Evolutionary conservation across 2,329 filamentous ascomycete genomes (phyloP).

Genomic region (Diaporthe sp.): DNA sequence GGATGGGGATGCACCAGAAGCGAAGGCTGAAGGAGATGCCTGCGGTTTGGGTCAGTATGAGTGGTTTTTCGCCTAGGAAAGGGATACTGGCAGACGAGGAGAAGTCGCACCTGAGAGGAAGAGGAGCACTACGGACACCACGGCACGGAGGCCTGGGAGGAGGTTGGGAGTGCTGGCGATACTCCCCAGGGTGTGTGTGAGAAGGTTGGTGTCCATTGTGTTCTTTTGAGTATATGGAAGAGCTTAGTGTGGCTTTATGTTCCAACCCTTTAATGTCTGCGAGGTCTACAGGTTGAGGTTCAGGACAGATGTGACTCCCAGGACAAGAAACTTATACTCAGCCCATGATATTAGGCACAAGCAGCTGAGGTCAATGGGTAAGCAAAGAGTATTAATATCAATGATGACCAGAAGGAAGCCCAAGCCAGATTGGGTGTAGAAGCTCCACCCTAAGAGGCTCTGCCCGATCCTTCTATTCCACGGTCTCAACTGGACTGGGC

Average conservation of each 20-base stretch:
- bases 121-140: constrained; percentile 1
- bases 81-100: not conserved
- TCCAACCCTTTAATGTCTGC: not conserved
- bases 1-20: constrained; percentile 18
- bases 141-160: not conserved
- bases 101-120: not conserved
- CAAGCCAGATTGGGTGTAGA: not conserved
- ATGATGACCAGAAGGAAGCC: constrained; percentile 1
- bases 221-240: not conserved
- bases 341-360: too few species aligned
- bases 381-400: not conserved
- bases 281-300: not conserved
- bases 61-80: not conserved
- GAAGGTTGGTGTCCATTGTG: not conserved
- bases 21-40: constrained; percentile 5
- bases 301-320: not conserved
- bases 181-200: not conserved
- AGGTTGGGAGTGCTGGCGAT: not conserved
- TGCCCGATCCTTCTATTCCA: not conserved
- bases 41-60: not conserved
- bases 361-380: not conserved
- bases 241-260: not conserved
- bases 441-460: not conserved
- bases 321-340: not conserved
- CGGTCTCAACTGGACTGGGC: not conserved